Evolutionary conservation across 352 stramenopile species (phyloP).

Genomic region (Phytophthora sojae): DNA sequence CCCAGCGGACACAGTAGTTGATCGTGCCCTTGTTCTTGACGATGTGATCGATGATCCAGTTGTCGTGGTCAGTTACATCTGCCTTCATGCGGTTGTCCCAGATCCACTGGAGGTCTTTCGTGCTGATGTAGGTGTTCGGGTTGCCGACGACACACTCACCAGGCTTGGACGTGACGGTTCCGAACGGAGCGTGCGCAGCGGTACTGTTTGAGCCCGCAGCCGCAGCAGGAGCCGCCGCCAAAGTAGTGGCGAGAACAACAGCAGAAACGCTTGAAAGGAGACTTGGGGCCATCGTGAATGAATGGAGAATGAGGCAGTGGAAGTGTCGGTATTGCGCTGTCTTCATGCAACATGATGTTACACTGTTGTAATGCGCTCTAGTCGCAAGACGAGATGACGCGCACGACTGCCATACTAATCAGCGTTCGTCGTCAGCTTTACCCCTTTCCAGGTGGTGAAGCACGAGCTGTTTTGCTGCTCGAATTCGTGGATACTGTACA

Average conservation of each 20-base stretch:
- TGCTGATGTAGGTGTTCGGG: constrained; percentile 29
- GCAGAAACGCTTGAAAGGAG: constrained; percentile 15
- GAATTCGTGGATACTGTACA: too few species aligned
- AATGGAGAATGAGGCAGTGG: constrained; percentile 5
- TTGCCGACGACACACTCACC: constrained; percentile 31
- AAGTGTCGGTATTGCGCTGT: not conserved
- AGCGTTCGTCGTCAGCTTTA: too few species aligned
- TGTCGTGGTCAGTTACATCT: constrained; percentile 5
- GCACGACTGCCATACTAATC: too few species aligned
- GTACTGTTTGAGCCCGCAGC: constrained; percentile 11
- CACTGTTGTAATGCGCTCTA: too few species aligned
- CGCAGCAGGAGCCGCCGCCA: not conserved
- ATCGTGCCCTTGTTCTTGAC: constrained; percentile 41
- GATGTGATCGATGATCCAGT: constrained; percentile 41
- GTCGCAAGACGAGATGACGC: too few species aligned
- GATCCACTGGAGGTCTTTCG: constrained; percentile 23
- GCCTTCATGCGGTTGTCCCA: constrained; percentile 29
- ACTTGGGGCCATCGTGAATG: constrained; percentile 5
- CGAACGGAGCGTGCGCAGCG: constrained; percentile 23
- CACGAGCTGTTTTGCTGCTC: too few species aligned
- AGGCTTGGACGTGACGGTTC: constrained; percentile 28
- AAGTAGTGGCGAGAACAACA: constrained; percentile 3
- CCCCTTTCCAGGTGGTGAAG: too few species aligned
- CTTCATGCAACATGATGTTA: not conserved
- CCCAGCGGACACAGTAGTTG: constrained; percentile 55